Conservation (phyloP, 306 rosid species). For the Vigna mungo region DNA sequence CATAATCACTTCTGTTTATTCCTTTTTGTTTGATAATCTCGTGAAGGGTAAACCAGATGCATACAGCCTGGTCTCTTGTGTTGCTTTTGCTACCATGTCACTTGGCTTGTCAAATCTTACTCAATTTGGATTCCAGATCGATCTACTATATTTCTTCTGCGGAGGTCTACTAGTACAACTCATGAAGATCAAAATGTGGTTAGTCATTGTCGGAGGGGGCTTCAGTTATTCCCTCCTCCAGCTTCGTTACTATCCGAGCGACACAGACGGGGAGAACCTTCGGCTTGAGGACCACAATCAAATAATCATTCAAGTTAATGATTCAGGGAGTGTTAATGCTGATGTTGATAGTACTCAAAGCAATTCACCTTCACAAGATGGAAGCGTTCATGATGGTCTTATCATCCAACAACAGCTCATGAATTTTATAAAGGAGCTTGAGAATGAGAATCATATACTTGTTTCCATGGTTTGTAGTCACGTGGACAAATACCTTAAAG, state of each 20-base stretch:
- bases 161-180: conserved; percentile 8
- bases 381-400: too few relatives aligned
- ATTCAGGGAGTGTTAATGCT: not conserved
- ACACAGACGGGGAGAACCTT: not conserved
- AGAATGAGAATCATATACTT: too few relatives aligned
- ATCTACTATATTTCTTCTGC: conserved; percentile 24
- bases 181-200: conserved; percentile 19
- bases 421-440: too few relatives aligned
- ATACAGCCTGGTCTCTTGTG: not conserved
- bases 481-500: too few relatives aligned
- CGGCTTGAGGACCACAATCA: not conserved
- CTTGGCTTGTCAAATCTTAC: conserved; percentile 1
- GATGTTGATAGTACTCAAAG: not conserved
- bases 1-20: not conserved
- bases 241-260: too few relatives aligned
- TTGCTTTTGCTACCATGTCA: conserved; percentile 26
- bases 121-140: conserved; percentile 22
- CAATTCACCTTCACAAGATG: too few relatives aligned
- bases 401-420: too few relatives aligned
- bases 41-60: conserved; percentile 27
- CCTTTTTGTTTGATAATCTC: not conserved
- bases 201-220: not conserved
- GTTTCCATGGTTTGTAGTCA: too few relatives aligned
- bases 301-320: not conserved
- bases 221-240: conserved; percentile 1